phyloP scores from a whole-genome alignment of 257 asterid genomes.

The Plantago elongata region DNA sequence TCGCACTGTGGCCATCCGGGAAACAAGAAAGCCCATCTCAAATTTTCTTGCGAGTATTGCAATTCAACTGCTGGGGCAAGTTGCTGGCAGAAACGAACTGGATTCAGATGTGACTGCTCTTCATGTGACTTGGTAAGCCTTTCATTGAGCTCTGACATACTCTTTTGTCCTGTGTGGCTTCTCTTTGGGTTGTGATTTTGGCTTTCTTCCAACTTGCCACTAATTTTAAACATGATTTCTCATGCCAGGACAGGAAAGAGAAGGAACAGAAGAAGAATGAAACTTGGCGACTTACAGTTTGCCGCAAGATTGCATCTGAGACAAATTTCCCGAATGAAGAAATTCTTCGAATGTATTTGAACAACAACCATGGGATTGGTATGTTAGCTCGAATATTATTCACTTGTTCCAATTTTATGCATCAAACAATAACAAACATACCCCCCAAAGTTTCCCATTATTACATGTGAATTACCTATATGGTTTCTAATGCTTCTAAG shows the following conservation, averaged over 20 bases:
- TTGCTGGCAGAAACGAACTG: conserved; percentile 57
- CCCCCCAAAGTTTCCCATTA: too few relatives aligned
- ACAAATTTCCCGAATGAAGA: conserved; percentile 61
- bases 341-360: conserved; percentile 63
- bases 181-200: conserved; percentile 1
- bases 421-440: too few relatives aligned
- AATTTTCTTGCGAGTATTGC: conserved; percentile 65
- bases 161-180: background rate
- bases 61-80: conserved; percentile 40
- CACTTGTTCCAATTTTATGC: background rate
- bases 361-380: conserved; percentile 48
- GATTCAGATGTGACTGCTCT: conserved; percentile 70
- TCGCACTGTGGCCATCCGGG: conserved; percentile 96
- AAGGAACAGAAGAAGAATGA: conserved; percentile 53
- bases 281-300: conserved; percentile 63
- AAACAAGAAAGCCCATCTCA: conserved; percentile 70
- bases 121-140: conserved; percentile 59
- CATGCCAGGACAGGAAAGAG: conserved; percentile 59
- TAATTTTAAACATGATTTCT: conserved; percentile 19
- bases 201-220: conserved; percentile 14
- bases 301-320: conserved; percentile 64
- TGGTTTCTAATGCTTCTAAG: too few relatives aligned
- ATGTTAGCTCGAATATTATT: conserved; percentile 19
- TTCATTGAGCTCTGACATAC: conserved; percentile 5
- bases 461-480: too few relatives aligned